Conservation (phyloP, 192 early-diverging fungal genomes). For the Irineochytrium annulatum region DNA sequence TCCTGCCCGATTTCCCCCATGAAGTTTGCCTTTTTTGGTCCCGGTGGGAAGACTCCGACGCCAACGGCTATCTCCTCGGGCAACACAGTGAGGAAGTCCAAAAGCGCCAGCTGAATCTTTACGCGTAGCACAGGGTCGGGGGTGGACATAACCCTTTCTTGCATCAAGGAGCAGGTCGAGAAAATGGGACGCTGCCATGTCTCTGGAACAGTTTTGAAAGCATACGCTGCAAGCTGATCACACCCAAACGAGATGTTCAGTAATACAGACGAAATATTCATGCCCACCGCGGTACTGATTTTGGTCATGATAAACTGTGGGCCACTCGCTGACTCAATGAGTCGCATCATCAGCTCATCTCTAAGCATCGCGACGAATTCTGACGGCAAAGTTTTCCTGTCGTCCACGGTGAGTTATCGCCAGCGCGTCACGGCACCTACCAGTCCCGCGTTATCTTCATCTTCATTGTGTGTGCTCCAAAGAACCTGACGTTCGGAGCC, state of each 20-base stretch:
- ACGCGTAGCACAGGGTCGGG: conserved; percentile 1
- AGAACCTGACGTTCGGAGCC: conserved; percentile 17
- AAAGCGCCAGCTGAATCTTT: conserved; percentile 8
- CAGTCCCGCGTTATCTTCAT: conserved; percentile 31
- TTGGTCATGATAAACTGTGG: conserved; percentile 31
- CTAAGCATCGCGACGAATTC: conserved; percentile 8
- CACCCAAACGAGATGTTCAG: background rate
- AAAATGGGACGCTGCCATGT: conserved; percentile 22
- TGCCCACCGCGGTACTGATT: conserved; percentile 27
- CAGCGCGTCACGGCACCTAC: background rate
- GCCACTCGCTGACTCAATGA: conserved; percentile 8
- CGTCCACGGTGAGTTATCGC: background rate
- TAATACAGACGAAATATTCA: background rate
- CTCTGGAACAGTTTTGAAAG: conserved; percentile 18
- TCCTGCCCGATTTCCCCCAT: background rate
- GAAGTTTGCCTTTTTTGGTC: background rate
- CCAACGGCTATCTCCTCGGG: conserved; percentile 34
- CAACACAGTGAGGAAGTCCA: conserved; percentile 34
- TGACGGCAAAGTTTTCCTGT: conserved; percentile 13
- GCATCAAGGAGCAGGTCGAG: conserved; percentile 9
- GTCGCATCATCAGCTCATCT: conserved; percentile 13
- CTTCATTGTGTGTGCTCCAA: conserved; percentile 32
- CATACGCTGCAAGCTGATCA: conserved; percentile 19
- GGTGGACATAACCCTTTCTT: background rate
- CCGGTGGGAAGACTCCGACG: background rate